Evolutionary conservation across 2,329 filamentous ascomycete genomes (phyloP), one percentile per base, ranked within the genome.

Genomic region (Aaosphaeria arxii): DNA sequence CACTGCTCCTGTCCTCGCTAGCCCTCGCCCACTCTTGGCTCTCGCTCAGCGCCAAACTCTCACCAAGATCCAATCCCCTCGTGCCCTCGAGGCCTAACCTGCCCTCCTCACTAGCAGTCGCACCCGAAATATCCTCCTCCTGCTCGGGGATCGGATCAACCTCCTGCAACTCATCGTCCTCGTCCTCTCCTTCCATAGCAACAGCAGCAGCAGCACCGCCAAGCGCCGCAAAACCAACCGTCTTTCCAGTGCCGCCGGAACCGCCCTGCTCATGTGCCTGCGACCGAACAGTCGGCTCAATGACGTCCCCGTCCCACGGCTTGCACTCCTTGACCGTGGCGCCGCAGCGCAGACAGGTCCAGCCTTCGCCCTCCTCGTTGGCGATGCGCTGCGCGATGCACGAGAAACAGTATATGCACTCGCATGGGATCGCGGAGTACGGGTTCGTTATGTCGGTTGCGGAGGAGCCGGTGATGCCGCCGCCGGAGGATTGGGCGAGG

Each of bases 381-480:
- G 96, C 92, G 40, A 99, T 79, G 50, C 89, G 84, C 49, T 91
- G 89, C 3, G 91, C 90, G n/a, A 97, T 73, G 64, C 94, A 99
- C 13, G 95, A 89, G 66, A 95, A 99, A 71, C 94, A 99, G 73
- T 97, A 99, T 50, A 96, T 79, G 69, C 91, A 96, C 0, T 88
- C 88, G 62, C 94, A 99, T 1, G 90, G 86, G 2, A 91, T 82
- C 0, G 91, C 84, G 72, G 96, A 90, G 67, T 99, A 99, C 0
- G 94, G 91, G 66, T 97, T 99, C 4, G 92, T 96, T 52, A 97
- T 86, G 62, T 97, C 94, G 0, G 91, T 96, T 55, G 91, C 87
- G 5, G 89, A 88, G 13, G 88, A 95, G 13, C 91, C 92, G 39
- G 95, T 80, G 7, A 96, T 87, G 11, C 91, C 91, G 51, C 85